A percentile compares a stretch with the other conserved stretches of the same genome.
Evolutionary conservation across 1,284 basidiomycete species (phyloP).

Genomic region (Cutaneotrichosporon curvatum): DNA sequence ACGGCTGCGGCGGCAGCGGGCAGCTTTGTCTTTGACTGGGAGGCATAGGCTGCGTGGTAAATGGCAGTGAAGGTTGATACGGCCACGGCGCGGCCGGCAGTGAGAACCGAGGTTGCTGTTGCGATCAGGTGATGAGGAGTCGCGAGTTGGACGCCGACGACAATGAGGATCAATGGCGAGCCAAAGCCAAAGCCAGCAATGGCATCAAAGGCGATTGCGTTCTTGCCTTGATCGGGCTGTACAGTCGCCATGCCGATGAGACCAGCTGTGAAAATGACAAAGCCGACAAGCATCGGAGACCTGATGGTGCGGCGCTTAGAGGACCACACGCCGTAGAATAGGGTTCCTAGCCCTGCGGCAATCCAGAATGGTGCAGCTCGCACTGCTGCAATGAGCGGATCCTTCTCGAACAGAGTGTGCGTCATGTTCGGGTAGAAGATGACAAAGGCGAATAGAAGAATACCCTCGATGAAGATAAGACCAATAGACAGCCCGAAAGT

Average conservation of each 20-base stretch:
- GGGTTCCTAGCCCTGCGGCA: conserved; percentile 1
- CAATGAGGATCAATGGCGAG: conserved; percentile 19
- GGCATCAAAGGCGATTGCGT: conserved; percentile 5
- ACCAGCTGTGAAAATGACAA: conserved; percentile 13
- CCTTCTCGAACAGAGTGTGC: conserved; percentile 9
- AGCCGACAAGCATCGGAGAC: conserved; percentile 12
- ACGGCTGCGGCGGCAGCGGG: conserved; percentile 11
- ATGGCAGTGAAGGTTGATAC: conserved; percentile 17
- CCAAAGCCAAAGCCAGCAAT: conserved; percentile 20
- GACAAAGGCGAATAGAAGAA: conserved; percentile 13
- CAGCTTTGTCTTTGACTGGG: conserved; percentile 7
- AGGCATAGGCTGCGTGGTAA: conserved; percentile 12
- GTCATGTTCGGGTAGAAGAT: conserved; percentile 16
- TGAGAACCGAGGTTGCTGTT: conserved; percentile 17
- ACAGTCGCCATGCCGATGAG: conserved; percentile 14
- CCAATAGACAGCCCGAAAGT: conserved; percentile 14
- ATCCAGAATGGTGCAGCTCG: conserved; percentile 10
- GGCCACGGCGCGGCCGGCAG: conserved; percentile 14
- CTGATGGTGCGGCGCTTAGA: conserved; percentile 12
- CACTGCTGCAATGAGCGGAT: conserved; percentile 7
- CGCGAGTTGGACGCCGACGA: conserved; percentile 18
- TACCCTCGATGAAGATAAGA: conserved; percentile 19
- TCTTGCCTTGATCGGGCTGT: conserved; percentile 6
- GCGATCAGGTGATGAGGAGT: conserved; percentile 24
- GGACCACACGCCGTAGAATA: conserved; percentile 14